phyloP scores from a whole-genome alignment of 768 basidiomycete species.

The Lyophyllum atratum region DNA sequence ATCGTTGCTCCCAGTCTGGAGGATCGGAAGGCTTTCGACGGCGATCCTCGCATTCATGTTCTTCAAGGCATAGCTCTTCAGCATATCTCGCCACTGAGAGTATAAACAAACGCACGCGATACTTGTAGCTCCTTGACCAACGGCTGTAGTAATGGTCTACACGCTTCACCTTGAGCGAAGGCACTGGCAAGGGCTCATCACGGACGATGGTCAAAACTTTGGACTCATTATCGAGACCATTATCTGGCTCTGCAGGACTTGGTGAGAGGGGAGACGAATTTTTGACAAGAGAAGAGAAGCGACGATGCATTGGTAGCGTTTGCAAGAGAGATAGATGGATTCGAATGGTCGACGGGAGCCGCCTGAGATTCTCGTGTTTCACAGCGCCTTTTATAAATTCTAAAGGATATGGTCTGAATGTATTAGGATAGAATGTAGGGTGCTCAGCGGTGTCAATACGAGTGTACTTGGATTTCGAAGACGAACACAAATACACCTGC shows the following conservation, averaged over 20 bases:
- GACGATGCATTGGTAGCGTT: neutral
- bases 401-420: too few relatives aligned
- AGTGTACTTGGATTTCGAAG: slow-evolving; percentile 1
- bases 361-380: too few relatives aligned
- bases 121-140: slow-evolving; percentile 60
- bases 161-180: slow-evolving; percentile 57
- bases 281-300: neutral
- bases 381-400: too few relatives aligned
- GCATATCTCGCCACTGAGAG: neutral
- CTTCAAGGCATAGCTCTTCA: slow-evolving; percentile 20
- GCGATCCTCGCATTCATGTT: slow-evolving; percentile 54
- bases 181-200: slow-evolving; percentile 39
- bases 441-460: neutral
- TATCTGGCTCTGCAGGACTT: neutral
- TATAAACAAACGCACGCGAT: slow-evolving; percentile 34
- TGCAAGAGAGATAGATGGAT: too few relatives aligned
- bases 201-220: slow-evolving; percentile 33
- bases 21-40: slow-evolving; percentile 44
- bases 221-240: slow-evolving; percentile 31
- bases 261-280: neutral
- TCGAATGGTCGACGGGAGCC: too few relatives aligned
- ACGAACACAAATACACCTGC: neutral
- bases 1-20: slow-evolving; percentile 43
- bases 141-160: slow-evolving; percentile 60
- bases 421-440: too few relatives aligned